Evolutionary conservation across 176 grass and related monocot genomes (phyloP).

Genomic region (Urochloa ruziziensis): DNA sequence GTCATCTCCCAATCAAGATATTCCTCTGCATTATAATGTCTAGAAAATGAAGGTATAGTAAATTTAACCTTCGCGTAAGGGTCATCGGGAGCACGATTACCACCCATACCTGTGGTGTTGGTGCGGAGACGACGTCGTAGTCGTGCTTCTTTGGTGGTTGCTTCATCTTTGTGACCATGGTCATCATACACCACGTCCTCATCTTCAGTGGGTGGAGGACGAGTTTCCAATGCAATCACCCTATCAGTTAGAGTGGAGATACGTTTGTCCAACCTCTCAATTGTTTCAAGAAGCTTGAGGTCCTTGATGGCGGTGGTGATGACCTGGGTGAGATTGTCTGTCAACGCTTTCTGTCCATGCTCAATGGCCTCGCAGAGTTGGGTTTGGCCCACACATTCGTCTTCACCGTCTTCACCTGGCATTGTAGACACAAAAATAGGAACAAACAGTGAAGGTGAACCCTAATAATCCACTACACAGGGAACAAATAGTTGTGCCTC

Average conservation of each 20-base stretch:
- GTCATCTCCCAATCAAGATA: neutral
- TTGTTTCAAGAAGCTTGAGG: neutral
- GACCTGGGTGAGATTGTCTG: neutral
- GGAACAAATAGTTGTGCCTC: too few relatives aligned
- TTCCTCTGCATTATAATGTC: neutral
- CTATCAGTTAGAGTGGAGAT: neutral
- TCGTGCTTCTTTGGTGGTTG: neutral
- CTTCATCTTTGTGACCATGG: neutral
- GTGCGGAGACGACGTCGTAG: neutral
- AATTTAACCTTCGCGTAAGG: neutral
- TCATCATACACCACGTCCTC: neutral
- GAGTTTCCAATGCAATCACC: neutral
- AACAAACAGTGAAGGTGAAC: too few relatives aligned
- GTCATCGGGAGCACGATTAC: neutral
- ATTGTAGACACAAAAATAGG: too few relatives aligned
- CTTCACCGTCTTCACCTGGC: too few relatives aligned
- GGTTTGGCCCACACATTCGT: neutral
- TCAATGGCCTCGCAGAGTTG: neutral
- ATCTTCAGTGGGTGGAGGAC: neutral
- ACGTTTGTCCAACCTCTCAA: neutral
- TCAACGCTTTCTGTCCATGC: neutral
- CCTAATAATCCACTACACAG: too few relatives aligned
- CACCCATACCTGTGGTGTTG: neutral
- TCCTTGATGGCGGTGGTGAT: neutral
- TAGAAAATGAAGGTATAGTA: neutral